Percentiles rank a stretch among this genome's conserved stretches.
Evolutionary conservation across 306 rosid genomes (phyloP).

Genomic region (Ormosia emarginata): DNA sequence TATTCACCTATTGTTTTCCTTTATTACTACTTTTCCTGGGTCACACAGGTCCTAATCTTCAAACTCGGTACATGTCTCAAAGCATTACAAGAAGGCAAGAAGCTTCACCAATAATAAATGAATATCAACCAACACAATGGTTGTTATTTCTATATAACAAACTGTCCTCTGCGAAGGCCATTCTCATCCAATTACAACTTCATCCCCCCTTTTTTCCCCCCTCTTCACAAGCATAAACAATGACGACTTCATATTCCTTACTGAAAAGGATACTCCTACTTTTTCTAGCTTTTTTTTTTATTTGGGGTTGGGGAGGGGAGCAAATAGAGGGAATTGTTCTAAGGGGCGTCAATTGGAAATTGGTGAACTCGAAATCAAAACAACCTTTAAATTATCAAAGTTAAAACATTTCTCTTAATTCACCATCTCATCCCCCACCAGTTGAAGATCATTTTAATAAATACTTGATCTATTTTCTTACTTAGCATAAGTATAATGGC

Average conservation of each 20-base stretch:
- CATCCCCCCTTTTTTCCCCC: not conserved
- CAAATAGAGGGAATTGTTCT: not conserved
- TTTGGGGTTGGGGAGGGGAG: not conserved
- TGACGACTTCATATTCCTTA: not conserved
- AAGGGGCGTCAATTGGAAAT: not conserved
- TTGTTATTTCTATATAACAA: not conserved
- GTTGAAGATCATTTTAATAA: not conserved
- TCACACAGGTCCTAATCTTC: not conserved
- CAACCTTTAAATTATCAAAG: not conserved
- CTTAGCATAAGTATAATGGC: not conserved
- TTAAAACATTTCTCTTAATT: not conserved
- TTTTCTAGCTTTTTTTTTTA: not conserved
- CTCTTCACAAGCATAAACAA: slow-evolving; percentile 12
- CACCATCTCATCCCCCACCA: not conserved
- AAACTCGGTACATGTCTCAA: not conserved
- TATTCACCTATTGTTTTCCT: not conserved
- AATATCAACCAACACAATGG: not conserved
- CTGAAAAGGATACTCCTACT: not conserved
- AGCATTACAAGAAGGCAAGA: slow-evolving; percentile 9
- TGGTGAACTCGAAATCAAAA: not conserved
- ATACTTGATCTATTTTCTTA: slow-evolving; percentile 12
- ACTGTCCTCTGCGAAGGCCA: not conserved
- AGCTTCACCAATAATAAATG: slow-evolving; percentile 4
- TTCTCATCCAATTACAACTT: slow-evolving; percentile 2
- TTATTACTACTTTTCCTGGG: not conserved